Evolutionary conservation across 208 protist genomes (phyloP).

Genomic region (Plasmodiophora brassicae): DNA sequence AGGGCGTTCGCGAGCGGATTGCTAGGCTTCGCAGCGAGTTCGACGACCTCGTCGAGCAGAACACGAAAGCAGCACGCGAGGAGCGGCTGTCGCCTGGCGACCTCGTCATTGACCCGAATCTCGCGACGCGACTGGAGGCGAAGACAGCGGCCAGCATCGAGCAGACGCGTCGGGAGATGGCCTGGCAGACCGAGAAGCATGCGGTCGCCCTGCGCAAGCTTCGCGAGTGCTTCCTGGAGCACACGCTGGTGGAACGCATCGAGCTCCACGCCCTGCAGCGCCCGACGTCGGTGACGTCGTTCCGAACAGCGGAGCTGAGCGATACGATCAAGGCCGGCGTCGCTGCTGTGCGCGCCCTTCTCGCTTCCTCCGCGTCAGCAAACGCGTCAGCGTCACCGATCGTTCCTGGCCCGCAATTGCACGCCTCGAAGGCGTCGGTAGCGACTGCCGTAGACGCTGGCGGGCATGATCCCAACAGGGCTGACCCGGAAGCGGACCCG

Average conservation of each 20-base stretch:
- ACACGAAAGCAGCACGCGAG: constrained; percentile 59
- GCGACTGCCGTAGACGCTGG: too few relatives aligned
- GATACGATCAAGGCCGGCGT: constrained; percentile 45
- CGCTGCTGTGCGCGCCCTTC: constrained; percentile 62
- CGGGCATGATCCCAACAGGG: too few relatives aligned
- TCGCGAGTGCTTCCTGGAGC: constrained; percentile 71
- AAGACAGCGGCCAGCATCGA: constrained; percentile 69
- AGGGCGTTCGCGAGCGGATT: constrained; percentile 50
- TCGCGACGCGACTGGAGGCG: constrained; percentile 64
- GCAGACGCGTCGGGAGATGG: constrained; percentile 67
- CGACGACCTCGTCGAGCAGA: constrained; percentile 66
- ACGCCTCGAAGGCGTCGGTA: too few relatives aligned
- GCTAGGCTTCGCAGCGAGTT: constrained; percentile 53
- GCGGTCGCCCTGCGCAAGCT: constrained; percentile 78
- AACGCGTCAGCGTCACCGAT: too few relatives aligned
- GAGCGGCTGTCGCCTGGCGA: constrained; percentile 63
- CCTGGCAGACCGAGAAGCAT: constrained; percentile 65
- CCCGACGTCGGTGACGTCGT: constrained; percentile 73
- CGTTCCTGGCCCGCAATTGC: too few relatives aligned
- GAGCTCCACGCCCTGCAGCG: constrained; percentile 69
- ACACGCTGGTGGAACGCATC: constrained; percentile 80
- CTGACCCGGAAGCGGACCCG: too few relatives aligned
- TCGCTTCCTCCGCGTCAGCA: too few relatives aligned
- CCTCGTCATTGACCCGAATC: constrained; percentile 75
- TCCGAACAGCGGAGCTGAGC: constrained; percentile 71